phyloP scores from a whole-genome alignment of 305 asterid genomes.

The Plantago lanceolata region DNA sequence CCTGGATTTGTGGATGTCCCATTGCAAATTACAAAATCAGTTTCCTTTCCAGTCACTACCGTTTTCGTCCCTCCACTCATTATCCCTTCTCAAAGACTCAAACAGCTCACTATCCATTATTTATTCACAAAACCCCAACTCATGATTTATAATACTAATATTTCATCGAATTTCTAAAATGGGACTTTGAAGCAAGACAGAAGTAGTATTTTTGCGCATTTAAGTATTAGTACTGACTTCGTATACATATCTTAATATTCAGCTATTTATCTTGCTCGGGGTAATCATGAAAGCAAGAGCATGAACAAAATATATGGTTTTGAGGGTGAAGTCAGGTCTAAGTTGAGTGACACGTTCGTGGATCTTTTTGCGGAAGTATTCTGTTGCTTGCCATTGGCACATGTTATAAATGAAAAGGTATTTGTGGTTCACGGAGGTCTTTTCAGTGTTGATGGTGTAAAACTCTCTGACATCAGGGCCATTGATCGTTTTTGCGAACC shows the following conservation, averaged over 20 bases:
- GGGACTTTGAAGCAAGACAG: too few species aligned
- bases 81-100: too few species aligned
- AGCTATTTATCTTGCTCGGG: constrained; percentile 90
- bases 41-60: neutral
- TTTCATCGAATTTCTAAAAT: too few species aligned
- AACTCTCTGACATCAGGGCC: constrained; percentile 78
- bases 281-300: constrained; percentile 98
- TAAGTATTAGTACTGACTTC: constrained; percentile 13
- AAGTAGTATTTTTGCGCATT: neutral
- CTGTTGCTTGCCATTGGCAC: constrained; percentile 95
- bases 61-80: neutral
- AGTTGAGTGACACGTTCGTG: constrained; percentile 77
- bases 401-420: constrained; percentile 71
- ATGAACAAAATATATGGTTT: constrained; percentile 99
- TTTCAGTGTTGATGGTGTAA: constrained; percentile 94
- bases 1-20: neutral
- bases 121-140: neutral
- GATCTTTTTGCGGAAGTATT: constrained; percentile 97
- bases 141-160: too few species aligned
- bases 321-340: constrained; percentile 97
- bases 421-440: constrained; percentile 99
- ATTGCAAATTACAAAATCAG: too few species aligned
- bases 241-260: constrained; percentile 26
- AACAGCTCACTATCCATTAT: too few species aligned
- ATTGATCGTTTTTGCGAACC: constrained; percentile 97